A percentile compares a stretch with the other conserved stretches of the same genome.
phyloP scores from a whole-genome alignment of 208 protist genomes.

The Acanthamoeba sp. region DNA sequence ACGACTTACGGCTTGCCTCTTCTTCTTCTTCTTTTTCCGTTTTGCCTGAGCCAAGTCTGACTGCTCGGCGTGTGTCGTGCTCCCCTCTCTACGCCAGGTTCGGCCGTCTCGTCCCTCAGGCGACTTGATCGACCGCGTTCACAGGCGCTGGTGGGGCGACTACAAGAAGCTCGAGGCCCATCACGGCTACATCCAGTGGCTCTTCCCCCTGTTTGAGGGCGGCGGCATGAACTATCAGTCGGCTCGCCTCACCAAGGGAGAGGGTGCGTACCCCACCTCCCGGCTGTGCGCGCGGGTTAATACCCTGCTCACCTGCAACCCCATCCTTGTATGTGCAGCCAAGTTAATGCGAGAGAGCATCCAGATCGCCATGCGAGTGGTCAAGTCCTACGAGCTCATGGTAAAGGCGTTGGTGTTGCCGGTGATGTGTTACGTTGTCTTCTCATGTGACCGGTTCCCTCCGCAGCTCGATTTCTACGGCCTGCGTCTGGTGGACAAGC shows the following conservation, averaged over 20 bases:
- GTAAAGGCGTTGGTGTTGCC: too few species aligned
- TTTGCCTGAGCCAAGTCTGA: background rate
- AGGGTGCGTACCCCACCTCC: background rate
- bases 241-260: constrained; percentile 10
- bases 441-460: too few species aligned
- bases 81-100: background rate
- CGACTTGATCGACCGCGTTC: constrained; percentile 62
- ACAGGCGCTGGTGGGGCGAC: constrained; percentile 36
- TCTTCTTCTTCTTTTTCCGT: background rate
- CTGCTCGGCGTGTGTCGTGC: background rate
- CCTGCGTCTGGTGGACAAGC: constrained; percentile 39
- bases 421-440: too few species aligned
- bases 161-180: constrained; percentile 50
- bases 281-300: background rate
- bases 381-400: constrained; percentile 65
- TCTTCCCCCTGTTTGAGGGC: constrained; percentile 60
- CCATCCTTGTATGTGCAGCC: background rate
- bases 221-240: constrained; percentile 30
- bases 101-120: constrained; percentile 36
- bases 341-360: constrained; percentile 61
- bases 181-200: constrained; percentile 58
- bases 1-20: background rate
- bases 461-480: constrained; percentile 52
- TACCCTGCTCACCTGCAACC: background rate
- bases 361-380: constrained; percentile 38